Evolutionary conservation across 2,329 filamentous ascomycete genomes (phyloP).

Genomic region (Xylariaceae sp.): DNA sequence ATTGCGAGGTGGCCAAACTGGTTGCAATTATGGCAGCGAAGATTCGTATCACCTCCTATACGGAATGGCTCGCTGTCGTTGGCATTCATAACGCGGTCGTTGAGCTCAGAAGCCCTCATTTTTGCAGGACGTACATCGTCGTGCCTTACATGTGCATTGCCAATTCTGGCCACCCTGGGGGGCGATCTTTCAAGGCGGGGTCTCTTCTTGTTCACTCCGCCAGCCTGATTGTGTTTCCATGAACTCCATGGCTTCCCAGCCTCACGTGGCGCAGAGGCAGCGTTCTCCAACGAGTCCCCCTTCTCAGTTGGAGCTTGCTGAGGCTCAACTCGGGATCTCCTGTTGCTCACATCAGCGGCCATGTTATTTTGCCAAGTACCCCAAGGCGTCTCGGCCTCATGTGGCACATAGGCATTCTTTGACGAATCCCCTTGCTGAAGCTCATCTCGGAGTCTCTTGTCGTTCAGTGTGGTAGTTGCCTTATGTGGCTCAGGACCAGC

Average conservation of each 20-base stretch:
- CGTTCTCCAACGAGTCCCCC: neutral
- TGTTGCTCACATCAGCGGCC: too few species aligned
- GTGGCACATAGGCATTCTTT: too few species aligned
- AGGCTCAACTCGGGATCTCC: too few species aligned
- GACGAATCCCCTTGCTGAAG: too few species aligned
- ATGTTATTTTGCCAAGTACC: too few species aligned
- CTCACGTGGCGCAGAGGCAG: neutral
- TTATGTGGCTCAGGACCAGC: too few species aligned
- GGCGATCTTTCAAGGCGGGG: neutral
- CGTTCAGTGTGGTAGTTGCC: too few species aligned
- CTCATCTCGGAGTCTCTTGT: too few species aligned
- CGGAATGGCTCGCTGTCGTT: neutral
- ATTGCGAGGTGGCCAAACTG: neutral
- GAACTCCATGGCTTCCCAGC: neutral
- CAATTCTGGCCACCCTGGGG: neutral
- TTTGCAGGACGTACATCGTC: neutral
- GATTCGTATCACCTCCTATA: neutral
- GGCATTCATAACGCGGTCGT: neutral
- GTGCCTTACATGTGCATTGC: neutral
- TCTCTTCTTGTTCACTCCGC: neutral
- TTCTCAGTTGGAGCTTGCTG: neutral
- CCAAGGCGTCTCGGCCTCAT: too few species aligned
- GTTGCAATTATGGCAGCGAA: neutral
- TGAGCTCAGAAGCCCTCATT: neutral
- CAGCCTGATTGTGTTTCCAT: neutral